A percentile compares a stretch with the other conserved stretches of the same genome.
These are phyloP conservation scores for Kondoa subrosea DNA, from an alignment of 768 basidiomycete species.

Conservation along the genomic window DNA sequence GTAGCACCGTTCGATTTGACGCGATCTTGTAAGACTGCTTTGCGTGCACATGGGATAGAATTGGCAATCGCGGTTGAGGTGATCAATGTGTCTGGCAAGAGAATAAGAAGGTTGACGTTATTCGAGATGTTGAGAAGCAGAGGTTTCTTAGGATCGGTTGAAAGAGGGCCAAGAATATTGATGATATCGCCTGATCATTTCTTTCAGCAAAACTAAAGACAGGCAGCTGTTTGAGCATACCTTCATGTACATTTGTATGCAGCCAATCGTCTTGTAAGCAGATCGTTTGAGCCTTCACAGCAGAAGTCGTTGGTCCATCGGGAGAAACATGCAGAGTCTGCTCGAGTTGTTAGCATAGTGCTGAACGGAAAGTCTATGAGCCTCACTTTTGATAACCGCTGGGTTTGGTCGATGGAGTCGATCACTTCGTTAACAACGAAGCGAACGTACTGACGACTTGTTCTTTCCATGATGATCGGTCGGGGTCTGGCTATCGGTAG, in stretches of 20 bases:
- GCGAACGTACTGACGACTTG: background rate
- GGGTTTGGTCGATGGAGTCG: background rate
- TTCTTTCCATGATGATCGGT: background rate
- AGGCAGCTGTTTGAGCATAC: background rate
- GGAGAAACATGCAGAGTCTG: background rate
- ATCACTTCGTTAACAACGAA: background rate
- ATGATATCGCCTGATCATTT: background rate
- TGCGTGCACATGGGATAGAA: conserved; percentile 64
- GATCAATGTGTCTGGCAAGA: conserved; percentile 79
- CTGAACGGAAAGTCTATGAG: background rate
- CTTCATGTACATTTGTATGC: background rate
- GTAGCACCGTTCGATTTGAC: conserved; percentile 45
- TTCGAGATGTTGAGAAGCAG: background rate
- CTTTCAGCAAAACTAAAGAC: background rate
- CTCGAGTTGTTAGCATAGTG: too few species aligned
- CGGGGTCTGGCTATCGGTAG: too few species aligned
- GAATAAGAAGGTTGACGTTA: conserved; percentile 43
- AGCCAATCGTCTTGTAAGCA: background rate
- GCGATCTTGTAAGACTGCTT: conserved; percentile 51
- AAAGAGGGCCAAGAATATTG: conserved; percentile 1
- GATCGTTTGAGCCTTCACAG: background rate
- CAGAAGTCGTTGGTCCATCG: background rate
- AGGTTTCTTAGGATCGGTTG: background rate
- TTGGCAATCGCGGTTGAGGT: conserved; percentile 78
- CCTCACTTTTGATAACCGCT: background rate